Conservation (phyloP, 192 early-diverging fungal genomes). For the Paraglomus occultum region DNA sequence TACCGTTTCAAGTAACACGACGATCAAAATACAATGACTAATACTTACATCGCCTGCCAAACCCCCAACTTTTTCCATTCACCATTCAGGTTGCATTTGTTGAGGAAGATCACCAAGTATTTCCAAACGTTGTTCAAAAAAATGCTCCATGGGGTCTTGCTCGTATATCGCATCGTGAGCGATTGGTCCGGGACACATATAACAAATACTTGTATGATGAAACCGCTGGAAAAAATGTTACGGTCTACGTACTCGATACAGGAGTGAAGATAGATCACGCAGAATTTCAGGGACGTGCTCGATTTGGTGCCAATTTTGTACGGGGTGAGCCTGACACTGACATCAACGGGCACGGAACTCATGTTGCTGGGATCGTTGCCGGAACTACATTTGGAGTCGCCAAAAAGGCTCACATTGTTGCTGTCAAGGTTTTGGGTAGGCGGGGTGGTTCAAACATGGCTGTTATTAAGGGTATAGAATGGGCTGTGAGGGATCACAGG, state of each 20-base stretch:
- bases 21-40: too few species aligned
- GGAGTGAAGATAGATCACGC: constrained; percentile 56
- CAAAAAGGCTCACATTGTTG: constrained; percentile 54
- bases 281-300: constrained; percentile 76
- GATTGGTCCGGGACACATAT: constrained; percentile 55
- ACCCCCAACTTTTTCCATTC: not conserved
- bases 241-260: constrained; percentile 65
- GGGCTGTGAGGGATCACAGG: constrained; percentile 57
- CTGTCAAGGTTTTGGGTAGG: constrained; percentile 54
- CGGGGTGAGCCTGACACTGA: constrained; percentile 42
- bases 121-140: constrained; percentile 58
- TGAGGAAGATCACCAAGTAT: constrained; percentile 79
- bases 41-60: not conserved
- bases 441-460: constrained; percentile 46
- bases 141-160: constrained; percentile 85
- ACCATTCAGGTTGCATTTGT: constrained; percentile 67
- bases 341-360: constrained; percentile 70
- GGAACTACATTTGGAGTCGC: constrained; percentile 60
- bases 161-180: constrained; percentile 76
- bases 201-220: constrained; percentile 57
- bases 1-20: too few species aligned
- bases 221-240: constrained; percentile 57
- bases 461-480: constrained; percentile 68
- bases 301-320: constrained; percentile 49
- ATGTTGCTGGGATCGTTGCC: constrained; percentile 83